These are phyloP conservation scores for Talaromyces trachyspermus DNA, from an alignment of 495 filamentous ascomycete genomes.

Conservation along the genomic window DNA sequence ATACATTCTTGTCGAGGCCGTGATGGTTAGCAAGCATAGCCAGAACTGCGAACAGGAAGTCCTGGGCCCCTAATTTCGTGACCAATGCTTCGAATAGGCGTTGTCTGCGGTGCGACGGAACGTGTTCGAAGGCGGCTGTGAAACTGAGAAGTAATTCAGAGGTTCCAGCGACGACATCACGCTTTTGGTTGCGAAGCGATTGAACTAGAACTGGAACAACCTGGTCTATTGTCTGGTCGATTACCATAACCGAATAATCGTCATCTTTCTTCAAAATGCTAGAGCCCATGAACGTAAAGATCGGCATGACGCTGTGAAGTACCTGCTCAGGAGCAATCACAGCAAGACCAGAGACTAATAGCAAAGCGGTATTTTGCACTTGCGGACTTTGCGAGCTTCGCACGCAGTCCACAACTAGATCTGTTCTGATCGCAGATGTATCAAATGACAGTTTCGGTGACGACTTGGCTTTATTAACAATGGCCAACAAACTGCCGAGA, in stretches of 20 bases:
- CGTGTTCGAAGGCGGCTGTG: constrained; percentile 88
- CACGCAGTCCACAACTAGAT: constrained; percentile 85
- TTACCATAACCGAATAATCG: constrained; percentile 90
- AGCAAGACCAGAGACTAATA: constrained; percentile 79
- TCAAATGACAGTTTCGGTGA: constrained; percentile 57
- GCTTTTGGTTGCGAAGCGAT: constrained; percentile 70
- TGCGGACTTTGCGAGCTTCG: constrained; percentile 80
- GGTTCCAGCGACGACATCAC: constrained; percentile 67
- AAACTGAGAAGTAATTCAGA: constrained; percentile 87
- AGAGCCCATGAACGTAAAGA: constrained; percentile 95
- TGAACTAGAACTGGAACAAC: constrained; percentile 87
- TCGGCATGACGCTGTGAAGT: constrained; percentile 94
- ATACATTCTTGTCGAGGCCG: constrained; percentile 35
- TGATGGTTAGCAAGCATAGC: constrained; percentile 43
- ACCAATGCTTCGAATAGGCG: constrained; percentile 72
- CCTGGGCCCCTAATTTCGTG: constrained; percentile 70
- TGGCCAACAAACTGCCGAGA: constrained; percentile 65
- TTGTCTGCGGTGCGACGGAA: constrained; percentile 75
- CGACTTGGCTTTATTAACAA: constrained; percentile 64
- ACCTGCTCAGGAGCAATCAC: constrained; percentile 79
- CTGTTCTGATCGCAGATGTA: constrained; percentile 66
- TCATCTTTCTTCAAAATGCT: constrained; percentile 84
- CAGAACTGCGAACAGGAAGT: constrained; percentile 52
- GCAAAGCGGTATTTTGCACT: constrained; percentile 82
- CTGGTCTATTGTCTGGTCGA: constrained; percentile 74